These are phyloP conservation scores for Phaeoacremonium minimum DNA, from an alignment of 2,329 filamentous ascomycete genomes.

Conservation along the genomic window DNA sequence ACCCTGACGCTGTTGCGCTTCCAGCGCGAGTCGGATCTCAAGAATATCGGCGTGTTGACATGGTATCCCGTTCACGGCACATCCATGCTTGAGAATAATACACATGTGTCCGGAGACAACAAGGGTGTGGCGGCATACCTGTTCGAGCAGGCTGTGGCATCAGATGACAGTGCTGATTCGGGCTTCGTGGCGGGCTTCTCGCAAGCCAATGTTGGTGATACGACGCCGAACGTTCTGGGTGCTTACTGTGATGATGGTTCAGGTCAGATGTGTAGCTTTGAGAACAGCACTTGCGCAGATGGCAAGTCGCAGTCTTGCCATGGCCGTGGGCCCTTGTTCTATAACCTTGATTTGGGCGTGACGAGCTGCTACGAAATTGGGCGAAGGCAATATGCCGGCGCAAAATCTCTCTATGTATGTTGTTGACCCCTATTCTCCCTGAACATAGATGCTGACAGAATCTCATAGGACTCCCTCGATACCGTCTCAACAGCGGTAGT, in stretches of 20 bases:
- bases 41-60: constrained; percentile 74
- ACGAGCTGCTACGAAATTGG: constrained; percentile 77
- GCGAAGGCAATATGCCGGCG: constrained; percentile 59
- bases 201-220: constrained; percentile 87
- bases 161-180: constrained; percentile 47
- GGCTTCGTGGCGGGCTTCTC: constrained; percentile 87
- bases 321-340: constrained; percentile 64
- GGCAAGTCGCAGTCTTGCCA: constrained; percentile 66
- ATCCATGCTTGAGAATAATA: constrained; percentile 86
- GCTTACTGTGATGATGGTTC: constrained; percentile 84
- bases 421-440: too few species aligned
- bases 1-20: constrained; percentile 75
- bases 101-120: constrained; percentile 83
- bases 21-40: constrained; percentile 63
- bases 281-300: constrained; percentile 74
- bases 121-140: constrained; percentile 85
- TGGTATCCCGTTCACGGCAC: constrained; percentile 93
- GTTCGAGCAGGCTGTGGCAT: constrained; percentile 67
- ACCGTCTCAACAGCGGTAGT: constrained; percentile 43
- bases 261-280: constrained; percentile 61
- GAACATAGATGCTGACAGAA: too few species aligned
- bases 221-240: constrained; percentile 77
- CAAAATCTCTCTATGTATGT: constrained; percentile 40
- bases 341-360: constrained; percentile 63
- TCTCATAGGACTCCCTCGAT: constrained; percentile 46